These are phyloP conservation scores for Phytophthora pistaciae DNA, from an alignment of 352 stramenopile genomes.

Conservation along the genomic window DNA sequence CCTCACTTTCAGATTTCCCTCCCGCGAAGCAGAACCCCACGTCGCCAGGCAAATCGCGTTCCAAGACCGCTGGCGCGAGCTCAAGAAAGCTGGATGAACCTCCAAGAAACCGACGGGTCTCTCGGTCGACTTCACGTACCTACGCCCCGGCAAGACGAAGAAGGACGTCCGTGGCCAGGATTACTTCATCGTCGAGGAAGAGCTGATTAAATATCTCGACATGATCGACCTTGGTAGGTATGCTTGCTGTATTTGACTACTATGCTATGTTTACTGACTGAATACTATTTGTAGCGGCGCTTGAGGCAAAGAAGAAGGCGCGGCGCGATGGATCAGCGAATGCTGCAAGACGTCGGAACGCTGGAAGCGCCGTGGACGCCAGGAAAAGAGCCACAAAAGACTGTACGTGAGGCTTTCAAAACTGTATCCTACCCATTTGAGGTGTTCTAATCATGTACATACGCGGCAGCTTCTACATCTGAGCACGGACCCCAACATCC, in stretches of 20 bases:
- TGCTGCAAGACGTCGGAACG: too few relatives aligned
- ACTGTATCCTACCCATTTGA: neutral
- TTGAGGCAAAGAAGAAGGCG: neutral
- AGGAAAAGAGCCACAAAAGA: neutral
- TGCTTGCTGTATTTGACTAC: too few relatives aligned
- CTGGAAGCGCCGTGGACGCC: too few relatives aligned
- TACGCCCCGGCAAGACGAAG: conserved; percentile 5
- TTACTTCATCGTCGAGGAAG: conserved; percentile 6
- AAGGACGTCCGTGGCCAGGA: conserved; percentile 1
- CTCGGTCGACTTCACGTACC: conserved; percentile 14
- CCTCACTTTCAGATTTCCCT: too few relatives aligned
- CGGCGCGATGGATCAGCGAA: neutral
- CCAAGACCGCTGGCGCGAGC: conserved; percentile 4
- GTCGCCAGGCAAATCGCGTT: conserved; percentile 3
- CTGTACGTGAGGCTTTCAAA: too few relatives aligned
- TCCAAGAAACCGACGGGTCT: conserved; percentile 4
- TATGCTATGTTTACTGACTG: neutral
- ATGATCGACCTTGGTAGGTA: conserved; percentile 2
- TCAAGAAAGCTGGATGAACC: conserved; percentile 3
- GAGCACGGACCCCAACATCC: too few relatives aligned
- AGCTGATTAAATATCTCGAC: conserved; percentile 7
- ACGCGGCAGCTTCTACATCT: too few relatives aligned
- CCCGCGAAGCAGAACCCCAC: too few relatives aligned
- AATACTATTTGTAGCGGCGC: neutral
- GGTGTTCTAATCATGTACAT: too few relatives aligned